These are phyloP conservation scores for Dictyostelium intermedium DNA, from an alignment of 78 protist species.

Conservation along the genomic window DNA sequence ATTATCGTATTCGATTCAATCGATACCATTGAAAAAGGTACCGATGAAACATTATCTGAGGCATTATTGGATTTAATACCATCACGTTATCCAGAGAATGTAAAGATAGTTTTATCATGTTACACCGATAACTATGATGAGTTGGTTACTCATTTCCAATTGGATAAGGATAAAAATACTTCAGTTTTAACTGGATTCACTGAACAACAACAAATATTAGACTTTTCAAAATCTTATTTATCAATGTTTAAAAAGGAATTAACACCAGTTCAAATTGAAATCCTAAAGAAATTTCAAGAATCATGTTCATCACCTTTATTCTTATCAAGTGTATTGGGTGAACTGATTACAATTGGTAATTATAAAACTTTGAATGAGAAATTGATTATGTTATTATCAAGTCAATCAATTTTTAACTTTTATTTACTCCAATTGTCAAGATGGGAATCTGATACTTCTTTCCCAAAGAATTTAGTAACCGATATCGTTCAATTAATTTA, in stretches of 20 bases:
- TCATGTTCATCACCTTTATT: constrained; percentile 22
- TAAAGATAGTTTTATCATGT: not conserved
- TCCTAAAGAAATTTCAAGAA: not conserved
- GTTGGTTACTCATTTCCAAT: not conserved
- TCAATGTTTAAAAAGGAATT: not conserved
- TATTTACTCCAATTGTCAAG: not conserved
- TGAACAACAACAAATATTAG: not conserved
- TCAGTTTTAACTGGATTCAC: not conserved
- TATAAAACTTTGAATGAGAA: constrained; percentile 30
- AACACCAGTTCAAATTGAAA: constrained; percentile 9
- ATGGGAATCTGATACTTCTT: constrained; percentile 18
- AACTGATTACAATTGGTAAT: constrained; percentile 24
- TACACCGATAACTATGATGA: not conserved
- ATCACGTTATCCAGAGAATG: not conserved
- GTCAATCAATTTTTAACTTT: not conserved
- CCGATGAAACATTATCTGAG: not conserved
- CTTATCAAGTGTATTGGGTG: constrained; percentile 19
- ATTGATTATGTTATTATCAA: not conserved
- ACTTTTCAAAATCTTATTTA: not conserved
- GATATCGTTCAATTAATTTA: not conserved
- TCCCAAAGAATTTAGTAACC: constrained; percentile 2
- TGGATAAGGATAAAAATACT: not conserved
- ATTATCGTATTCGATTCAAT: constrained; percentile 32
- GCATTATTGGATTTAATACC: not conserved
- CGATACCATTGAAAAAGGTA: constrained; percentile 1